Conservation (phyloP, 2,329 filamentous ascomycete species). For the Niveomyces coronatus region DNA sequence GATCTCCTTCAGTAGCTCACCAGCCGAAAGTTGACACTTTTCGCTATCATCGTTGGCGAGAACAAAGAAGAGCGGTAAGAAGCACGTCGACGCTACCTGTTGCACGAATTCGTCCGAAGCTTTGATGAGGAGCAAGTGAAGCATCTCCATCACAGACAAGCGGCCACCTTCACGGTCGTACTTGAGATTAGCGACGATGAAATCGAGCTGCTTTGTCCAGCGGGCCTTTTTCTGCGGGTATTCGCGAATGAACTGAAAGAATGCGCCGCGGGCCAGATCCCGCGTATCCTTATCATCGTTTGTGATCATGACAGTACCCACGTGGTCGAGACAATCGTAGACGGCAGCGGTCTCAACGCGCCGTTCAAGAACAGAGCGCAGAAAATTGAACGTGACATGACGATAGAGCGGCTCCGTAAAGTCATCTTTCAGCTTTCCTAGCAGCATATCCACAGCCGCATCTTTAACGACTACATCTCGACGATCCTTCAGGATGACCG, state of each 20-base stretch:
- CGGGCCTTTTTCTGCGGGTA: slow-evolving; percentile 87
- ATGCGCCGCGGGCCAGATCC: slow-evolving; percentile 78
- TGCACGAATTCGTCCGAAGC: slow-evolving; percentile 73
- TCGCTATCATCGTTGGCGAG: slow-evolving; percentile 81
- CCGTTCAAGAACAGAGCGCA: slow-evolving; percentile 76
- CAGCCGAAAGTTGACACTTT: slow-evolving; percentile 75
- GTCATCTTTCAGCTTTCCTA: slow-evolving; percentile 75
- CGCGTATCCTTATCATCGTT: slow-evolving; percentile 85
- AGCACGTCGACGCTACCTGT: slow-evolving; percentile 71
- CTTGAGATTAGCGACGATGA: slow-evolving; percentile 81
- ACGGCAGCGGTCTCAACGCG: slow-evolving; percentile 78
- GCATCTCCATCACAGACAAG: slow-evolving; percentile 84
- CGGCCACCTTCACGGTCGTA: slow-evolving; percentile 84
- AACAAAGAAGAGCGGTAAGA: slow-evolving; percentile 75
- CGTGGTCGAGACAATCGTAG: slow-evolving; percentile 84
- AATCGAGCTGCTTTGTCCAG: slow-evolving; percentile 81
- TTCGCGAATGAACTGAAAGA: slow-evolving; percentile 87
- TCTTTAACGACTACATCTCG: slow-evolving; percentile 68
- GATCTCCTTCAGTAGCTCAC: slow-evolving; percentile 66
- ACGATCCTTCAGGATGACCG: slow-evolving; percentile 73
- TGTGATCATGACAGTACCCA: slow-evolving; percentile 87
- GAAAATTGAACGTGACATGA: slow-evolving; percentile 88
- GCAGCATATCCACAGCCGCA: slow-evolving; percentile 68
- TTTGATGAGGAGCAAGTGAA: slow-evolving; percentile 79
- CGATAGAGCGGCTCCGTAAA: slow-evolving; percentile 88